phyloP scores from a whole-genome alignment of 805 yeast genomes.

The Ogataea minuta region DNA sequence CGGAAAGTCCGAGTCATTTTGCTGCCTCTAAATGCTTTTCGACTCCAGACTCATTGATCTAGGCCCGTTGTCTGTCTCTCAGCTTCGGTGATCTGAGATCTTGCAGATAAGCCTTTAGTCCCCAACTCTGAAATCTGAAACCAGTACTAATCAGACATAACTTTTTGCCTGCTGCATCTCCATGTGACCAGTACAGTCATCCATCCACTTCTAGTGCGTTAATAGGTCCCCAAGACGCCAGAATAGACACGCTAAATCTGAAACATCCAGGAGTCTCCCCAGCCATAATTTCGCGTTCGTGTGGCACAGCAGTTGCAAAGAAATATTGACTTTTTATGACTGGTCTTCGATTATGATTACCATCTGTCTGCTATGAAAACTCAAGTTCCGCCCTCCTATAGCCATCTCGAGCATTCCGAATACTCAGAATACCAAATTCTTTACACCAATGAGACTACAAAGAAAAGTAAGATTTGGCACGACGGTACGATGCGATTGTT shows the following conservation, averaged over 20 bases:
- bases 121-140: too few species aligned
- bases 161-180: not conserved
- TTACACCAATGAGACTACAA: conserved; percentile 43
- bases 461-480: conserved; percentile 50
- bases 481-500: conserved; percentile 49
- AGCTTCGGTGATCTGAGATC: too few species aligned
- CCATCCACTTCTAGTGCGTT: not conserved
- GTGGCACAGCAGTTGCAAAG: conserved; percentile 6
- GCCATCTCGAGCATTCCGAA: conserved; percentile 34
- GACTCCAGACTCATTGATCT: not conserved
- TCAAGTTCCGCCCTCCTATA: conserved; percentile 17
- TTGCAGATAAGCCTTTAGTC: too few species aligned
- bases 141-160: too few species aligned
- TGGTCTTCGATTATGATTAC: conserved; percentile 7
- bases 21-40: too few species aligned
- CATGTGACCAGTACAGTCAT: not conserved
- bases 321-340: conserved; percentile 2
- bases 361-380: conserved; percentile 10
- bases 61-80: too few species aligned
- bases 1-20: too few species aligned
- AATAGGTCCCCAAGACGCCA: not conserved
- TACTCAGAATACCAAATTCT: conserved; percentile 47
- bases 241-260: conserved; percentile 10
- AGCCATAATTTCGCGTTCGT: conserved; percentile 9
- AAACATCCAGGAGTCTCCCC: conserved; percentile 13